These are phyloP conservation scores for Lanzia echinophila DNA, from an alignment of 2,329 filamentous ascomycete genomes.

Conservation along the genomic window DNA sequence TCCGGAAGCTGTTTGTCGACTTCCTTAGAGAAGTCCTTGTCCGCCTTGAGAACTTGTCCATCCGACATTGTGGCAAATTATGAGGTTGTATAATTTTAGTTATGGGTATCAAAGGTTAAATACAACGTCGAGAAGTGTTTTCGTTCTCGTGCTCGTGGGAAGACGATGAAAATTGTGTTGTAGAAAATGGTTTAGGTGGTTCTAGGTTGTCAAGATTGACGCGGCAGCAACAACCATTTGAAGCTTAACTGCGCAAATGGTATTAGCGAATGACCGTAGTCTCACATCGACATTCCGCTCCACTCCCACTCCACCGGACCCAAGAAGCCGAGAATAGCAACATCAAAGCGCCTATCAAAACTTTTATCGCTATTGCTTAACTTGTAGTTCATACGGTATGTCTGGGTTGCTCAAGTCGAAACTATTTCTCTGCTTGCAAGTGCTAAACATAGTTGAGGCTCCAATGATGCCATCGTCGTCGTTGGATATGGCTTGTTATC, in stretches of 20 bases:
- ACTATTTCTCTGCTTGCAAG: no score
- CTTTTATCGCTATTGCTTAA: no score
- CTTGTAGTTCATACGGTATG: no score
- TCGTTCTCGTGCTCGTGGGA: not conserved
- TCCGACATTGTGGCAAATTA: constrained; percentile 28
- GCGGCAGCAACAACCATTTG: constrained; percentile 3
- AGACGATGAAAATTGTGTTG: not conserved
- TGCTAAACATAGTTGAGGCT: no score
- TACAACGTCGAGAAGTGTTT: not conserved
- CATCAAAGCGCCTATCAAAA: no score
- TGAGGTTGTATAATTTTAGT: not conserved
- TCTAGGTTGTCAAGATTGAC: constrained; percentile 12
- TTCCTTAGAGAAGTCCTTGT: constrained; percentile 98
- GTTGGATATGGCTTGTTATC: no score
- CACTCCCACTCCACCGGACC: no score
- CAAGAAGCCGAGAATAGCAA: no score
- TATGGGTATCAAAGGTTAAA: not conserved
- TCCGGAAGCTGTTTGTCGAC: constrained; percentile 87
- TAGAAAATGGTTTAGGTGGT: not conserved
- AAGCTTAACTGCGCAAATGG: constrained; percentile 6
- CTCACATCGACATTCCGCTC: no score
- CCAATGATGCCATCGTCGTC: no score
- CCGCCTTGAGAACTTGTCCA: constrained; percentile 47
- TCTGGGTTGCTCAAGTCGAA: no score
- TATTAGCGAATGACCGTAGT: not conserved